phyloP scores from a whole-genome alignment of 371 early-diverging fungal genomes.

The Syncephalis fuscata region DNA sequence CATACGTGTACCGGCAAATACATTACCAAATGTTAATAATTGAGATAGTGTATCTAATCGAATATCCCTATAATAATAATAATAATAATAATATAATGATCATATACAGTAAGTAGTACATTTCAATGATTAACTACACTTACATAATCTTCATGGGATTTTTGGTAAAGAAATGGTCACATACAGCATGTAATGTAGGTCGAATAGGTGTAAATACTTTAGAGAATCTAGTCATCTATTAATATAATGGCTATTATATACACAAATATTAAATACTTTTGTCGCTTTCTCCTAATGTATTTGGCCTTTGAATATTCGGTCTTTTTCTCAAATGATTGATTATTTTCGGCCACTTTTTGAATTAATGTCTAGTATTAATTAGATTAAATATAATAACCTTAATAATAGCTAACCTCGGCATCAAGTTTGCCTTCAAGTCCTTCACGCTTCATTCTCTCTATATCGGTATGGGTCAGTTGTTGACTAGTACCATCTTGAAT shows the following conservation, averaged over 20 bases:
- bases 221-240: slow-evolving; percentile 35
- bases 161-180: slow-evolving; percentile 59
- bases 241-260: too few relatives aligned
- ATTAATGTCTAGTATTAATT: slow-evolving; percentile 61
- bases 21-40: slow-evolving; percentile 62
- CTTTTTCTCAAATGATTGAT: slow-evolving; percentile 72
- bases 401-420: slow-evolving; percentile 18
- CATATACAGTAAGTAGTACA: too few relatives aligned
- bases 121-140: slow-evolving; percentile 1
- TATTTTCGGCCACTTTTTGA: slow-evolving; percentile 59
- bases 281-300: slow-evolving; percentile 83
- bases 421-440: slow-evolving; percentile 47
- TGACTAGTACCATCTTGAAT: slow-evolving; percentile 56
- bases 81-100: slow-evolving; percentile 1
- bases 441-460: slow-evolving; percentile 61
- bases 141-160: slow-evolving; percentile 70
- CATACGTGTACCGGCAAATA: slow-evolving; percentile 44
- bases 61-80: slow-evolving; percentile 30
- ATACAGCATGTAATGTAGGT: slow-evolving; percentile 57
- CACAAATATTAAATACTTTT: too few relatives aligned
- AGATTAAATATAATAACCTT: too few relatives aligned
- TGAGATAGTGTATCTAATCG: slow-evolving; percentile 89
- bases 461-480: slow-evolving; percentile 66
- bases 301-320: slow-evolving; percentile 93
- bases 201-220: slow-evolving; percentile 69